Conservation (phyloP, 768 basidiomycete genomes). For the Phaeotremella fagi region DNA sequence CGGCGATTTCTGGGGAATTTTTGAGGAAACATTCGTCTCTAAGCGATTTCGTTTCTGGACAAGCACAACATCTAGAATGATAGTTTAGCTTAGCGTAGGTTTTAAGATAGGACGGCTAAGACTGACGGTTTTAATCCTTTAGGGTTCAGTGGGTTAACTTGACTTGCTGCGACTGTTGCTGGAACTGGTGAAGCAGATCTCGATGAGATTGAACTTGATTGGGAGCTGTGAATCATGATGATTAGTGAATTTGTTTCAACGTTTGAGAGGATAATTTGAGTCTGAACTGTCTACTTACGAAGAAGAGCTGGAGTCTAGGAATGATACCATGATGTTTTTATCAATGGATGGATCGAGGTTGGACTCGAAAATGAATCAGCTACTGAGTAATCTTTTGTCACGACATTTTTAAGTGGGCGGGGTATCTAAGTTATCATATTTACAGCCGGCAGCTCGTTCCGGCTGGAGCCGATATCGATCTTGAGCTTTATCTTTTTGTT, state of each 20-base stretch:
- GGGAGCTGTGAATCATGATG: not conserved
- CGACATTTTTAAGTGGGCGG: not conserved
- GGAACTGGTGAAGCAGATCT: constrained; percentile 15
- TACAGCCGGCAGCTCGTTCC: too few species aligned
- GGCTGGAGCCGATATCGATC: not conserved
- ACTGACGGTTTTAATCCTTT: constrained; percentile 91
- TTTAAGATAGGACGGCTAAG: too few species aligned
- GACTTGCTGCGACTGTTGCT: constrained; percentile 23
- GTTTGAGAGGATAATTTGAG: too few species aligned
- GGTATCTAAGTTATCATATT: not conserved
- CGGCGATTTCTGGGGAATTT: constrained; percentile 57
- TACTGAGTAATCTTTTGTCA: not conserved
- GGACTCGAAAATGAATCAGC: not conserved
- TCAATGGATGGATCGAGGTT: not conserved
- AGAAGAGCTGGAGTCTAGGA: constrained; percentile 17
- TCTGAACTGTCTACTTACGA: constrained; percentile 4
- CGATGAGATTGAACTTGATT: constrained; percentile 11
- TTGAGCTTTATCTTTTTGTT: too few species aligned
- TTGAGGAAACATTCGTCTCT: constrained; percentile 92
- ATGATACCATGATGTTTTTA: constrained; percentile 23
- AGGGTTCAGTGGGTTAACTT: constrained; percentile 78
- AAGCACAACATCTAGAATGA: constrained; percentile 90
- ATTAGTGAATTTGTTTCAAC: too few species aligned
- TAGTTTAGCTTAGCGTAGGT: too few species aligned
- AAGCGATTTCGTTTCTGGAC: constrained; percentile 84